These are phyloP conservation scores for Boletus sensibilis DNA, from an alignment of 768 basidiomycete species.

Conservation along the genomic window DNA sequence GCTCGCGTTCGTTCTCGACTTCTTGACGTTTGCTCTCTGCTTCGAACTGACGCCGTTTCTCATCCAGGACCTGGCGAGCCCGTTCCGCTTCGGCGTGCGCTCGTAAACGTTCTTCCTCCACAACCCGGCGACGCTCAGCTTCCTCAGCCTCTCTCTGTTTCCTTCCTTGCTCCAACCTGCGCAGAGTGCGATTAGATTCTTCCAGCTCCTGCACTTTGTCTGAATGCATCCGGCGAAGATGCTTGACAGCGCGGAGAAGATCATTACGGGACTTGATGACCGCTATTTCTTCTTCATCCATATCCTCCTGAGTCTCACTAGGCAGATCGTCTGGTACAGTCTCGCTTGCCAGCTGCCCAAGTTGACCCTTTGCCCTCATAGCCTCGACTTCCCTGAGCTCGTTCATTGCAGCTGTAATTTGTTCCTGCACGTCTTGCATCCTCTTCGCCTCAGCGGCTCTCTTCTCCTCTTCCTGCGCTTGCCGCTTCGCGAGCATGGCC, in stretches of 20 bases:
- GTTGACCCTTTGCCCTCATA: conserved; percentile 4
- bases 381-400: conserved; percentile 16
- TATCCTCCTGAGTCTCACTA: conserved; percentile 20
- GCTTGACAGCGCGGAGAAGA: conserved; percentile 13
- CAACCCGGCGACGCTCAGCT: conserved; percentile 13
- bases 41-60: conserved; percentile 4
- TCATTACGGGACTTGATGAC: conserved; percentile 7
- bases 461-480: conserved; percentile 28
- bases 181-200: conserved; percentile 17
- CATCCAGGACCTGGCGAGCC: conserved; percentile 2
- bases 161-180: conserved; percentile 26
- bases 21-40: conserved; percentile 11
- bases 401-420: conserved; percentile 17
- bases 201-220: conserved; percentile 19
- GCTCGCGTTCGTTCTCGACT: background rate
- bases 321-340: conserved; percentile 12
- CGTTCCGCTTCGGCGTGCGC: conserved; percentile 11
- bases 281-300: conserved; percentile 19
- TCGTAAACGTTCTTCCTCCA: conserved; percentile 18
- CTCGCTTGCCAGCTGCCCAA: background rate
- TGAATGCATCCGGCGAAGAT: conserved; percentile 17
- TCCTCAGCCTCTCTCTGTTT: conserved; percentile 16
- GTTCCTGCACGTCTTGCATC: conserved; percentile 16
- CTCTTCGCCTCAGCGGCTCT: conserved; percentile 17
- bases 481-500: conserved; percentile 19